A percentile compares a stretch with the other conserved stretches of the same genome.
Conservation (phyloP, 306 rosid species). For the Quercus ilex region DNA sequence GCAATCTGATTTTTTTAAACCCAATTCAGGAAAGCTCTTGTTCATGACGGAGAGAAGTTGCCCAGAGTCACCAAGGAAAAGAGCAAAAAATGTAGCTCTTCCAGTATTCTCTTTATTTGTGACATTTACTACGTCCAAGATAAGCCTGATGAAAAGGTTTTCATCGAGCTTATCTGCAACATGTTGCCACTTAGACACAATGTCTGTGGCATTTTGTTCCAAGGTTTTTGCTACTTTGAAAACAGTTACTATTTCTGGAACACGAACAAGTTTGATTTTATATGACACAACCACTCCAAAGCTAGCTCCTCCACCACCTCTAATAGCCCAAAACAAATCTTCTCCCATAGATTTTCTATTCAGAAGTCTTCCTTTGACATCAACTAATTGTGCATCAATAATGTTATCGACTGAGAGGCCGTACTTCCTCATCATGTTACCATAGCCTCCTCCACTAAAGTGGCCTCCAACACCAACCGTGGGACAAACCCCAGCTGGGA, state of each 20-base stretch:
- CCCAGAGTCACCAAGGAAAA: conserved; percentile 50
- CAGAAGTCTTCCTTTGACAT: conserved; percentile 25
- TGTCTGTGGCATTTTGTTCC: conserved; percentile 35
- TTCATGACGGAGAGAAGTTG: conserved; percentile 35
- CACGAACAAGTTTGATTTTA: conserved; percentile 36
- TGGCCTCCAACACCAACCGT: conserved; percentile 40
- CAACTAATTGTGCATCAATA: conserved; percentile 28
- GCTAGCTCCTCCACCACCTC: conserved; percentile 34
- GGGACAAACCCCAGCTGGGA: conserved; percentile 35
- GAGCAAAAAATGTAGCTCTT: conserved; percentile 35
- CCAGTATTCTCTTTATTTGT: conserved; percentile 23
- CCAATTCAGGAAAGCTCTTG: conserved; percentile 43
- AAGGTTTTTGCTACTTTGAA: conserved; percentile 34
- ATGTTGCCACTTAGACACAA: conserved; percentile 45
- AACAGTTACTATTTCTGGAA: conserved; percentile 51
- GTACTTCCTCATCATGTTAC: conserved; percentile 41
- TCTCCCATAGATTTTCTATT: conserved; percentile 42
- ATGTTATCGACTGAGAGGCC: conserved; percentile 37
- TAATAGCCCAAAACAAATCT: conserved; percentile 38
- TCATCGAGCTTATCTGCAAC: conserved; percentile 39
- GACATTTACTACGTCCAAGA: conserved; percentile 32
- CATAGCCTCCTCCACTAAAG: conserved; percentile 39
- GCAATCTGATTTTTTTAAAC: conserved; percentile 44
- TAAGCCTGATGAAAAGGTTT: conserved; percentile 51
- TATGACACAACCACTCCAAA: conserved; percentile 35